Base-by-base conservation (phyloP, 2,329 filamentous ascomycete species). In the Grosmannia penicillata region DNA sequence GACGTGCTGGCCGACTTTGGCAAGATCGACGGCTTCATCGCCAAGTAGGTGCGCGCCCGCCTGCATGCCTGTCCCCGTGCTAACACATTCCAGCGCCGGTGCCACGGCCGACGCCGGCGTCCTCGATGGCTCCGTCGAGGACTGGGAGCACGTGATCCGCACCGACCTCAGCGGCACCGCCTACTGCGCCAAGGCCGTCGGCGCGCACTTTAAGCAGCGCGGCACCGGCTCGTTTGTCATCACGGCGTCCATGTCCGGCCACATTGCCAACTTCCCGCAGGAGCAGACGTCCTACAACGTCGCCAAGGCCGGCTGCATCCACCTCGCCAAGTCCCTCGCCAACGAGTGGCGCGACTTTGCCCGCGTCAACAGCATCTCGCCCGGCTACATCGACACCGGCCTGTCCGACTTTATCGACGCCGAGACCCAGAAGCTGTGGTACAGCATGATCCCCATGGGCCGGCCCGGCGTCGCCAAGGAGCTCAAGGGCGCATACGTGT, bases 401-500 rank as follows among this genome's bases (percentile, higher is more conserved):
- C 77, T 87, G 47, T 74, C 74, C 11, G 60, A 66, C 48, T 84
- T 82, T 52, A 66, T 75, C 9, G 62, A 72, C 0, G 51, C 63
- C 8, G 78, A 82, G 48, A 78, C 72, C 4, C 82, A 83, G 67
- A 65, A 70, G 32, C 65, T 81, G 42, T 87, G 82, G 78, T 75
- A 73, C 53, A 73, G 76, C 51, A 87, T 82, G 68, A 87, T 79
- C 29, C 82, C 82, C 9, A 81, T 91, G 75, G 81, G 75, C 78
- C 71, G 84, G 47, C 78, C 86, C 53, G 84, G 79, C 9, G 66
- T 76, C 46, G 63, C 73, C 3, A 70, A 74, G 43, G 84, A 93
- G 63, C 66, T 93, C 49, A 87, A 89, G 63, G 85, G 82, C 17
- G 79, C 79, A 15, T 93, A 82, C 55, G 59, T 93, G 34, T 91